Base-by-base conservation (phyloP, 768 basidiomycete species). In the Lentinus brumalis region DNA sequence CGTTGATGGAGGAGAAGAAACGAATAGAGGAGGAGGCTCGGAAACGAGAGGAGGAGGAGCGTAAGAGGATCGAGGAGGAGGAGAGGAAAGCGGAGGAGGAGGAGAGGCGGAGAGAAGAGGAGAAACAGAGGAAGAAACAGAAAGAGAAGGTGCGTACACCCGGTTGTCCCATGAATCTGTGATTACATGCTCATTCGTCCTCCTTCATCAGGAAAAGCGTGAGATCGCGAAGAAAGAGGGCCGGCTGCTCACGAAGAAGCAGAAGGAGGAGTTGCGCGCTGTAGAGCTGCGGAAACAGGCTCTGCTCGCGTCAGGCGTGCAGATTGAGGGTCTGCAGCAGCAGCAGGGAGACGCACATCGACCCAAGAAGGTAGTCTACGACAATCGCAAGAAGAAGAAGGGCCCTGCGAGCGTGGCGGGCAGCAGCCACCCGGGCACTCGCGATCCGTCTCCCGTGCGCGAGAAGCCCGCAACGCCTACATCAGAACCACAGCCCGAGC, bases 191-290 rank as follows among this genome's bases (percentile, higher is more conserved):
- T 54, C 26, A 60, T 42, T 56, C 32, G 32, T 38, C 41, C 50
- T 47, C 56, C 69, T 26, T 26, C 21, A 26, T 26, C 21, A 96
- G 94, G 89, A 85, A 47, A 97, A 96, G 75, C 87, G 86, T 53
- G 96, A 97, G 67, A 72, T 90, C 53, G 88, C 91, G 14, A 94
- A 91, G 82, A 96, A 95, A 73, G 96, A 98, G 76, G 97, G 97
- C 26, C 86, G 91, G 49, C 78, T 96, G 29, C 81, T 98, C 52
- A 98, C 96, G n/a, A 95, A 96, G 75, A 97, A 96, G 76, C 96
- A 98, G 74, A 96, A 94, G 75, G 91, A 93, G 70, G 96, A 98
- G 73, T 88, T 83, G 67, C 91, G 91, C 21, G 90, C 87, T 65
- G 95, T 94, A 3, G 96, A 98, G 73, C 85, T 93, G 32, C 88